A percentile compares a stretch with the other conserved stretches of the same genome.
These are phyloP conservation scores for Mentha longifolia DNA, from an alignment of 257 asterid genomes.

Conservation along the genomic window DNA sequence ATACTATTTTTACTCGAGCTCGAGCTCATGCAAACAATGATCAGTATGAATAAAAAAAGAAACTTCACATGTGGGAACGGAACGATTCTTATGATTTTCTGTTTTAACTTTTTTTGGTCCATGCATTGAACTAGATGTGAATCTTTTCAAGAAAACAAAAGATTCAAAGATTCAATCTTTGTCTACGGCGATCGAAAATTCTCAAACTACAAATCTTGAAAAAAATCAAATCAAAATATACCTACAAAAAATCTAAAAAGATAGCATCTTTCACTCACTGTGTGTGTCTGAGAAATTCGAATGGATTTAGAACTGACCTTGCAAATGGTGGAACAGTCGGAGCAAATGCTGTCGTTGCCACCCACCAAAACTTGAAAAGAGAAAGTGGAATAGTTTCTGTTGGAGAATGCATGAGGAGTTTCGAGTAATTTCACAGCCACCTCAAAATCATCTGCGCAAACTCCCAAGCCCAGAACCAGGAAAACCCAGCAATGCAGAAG, in stretches of 20 bases:
- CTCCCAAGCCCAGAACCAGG: conserved; percentile 44
- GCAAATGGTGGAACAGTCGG: conserved; percentile 64
- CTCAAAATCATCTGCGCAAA: conserved; percentile 39
- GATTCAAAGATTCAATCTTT: conserved; percentile 14
- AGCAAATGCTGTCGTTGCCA: conserved; percentile 52
- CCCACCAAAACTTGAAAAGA: conserved; percentile 54
- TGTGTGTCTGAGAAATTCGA: conserved; percentile 7
- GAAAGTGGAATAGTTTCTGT: conserved; percentile 59
- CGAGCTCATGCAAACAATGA: conserved; percentile 8
- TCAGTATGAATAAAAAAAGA: conserved; percentile 5
- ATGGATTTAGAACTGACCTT: conserved; percentile 57
- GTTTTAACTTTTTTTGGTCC: not conserved
- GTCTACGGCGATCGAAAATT: not conserved
- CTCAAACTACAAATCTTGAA: conserved; percentile 8
- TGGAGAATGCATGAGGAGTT: conserved; percentile 70
- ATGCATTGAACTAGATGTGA: conserved; percentile 29
- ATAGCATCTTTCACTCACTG: conserved; percentile 10
- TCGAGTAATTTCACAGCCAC: conserved; percentile 57
- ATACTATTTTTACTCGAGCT: not conserved
- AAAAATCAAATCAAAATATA: not conserved
- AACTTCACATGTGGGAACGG: conserved; percentile 14
- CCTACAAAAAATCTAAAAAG: conserved; percentile 11
- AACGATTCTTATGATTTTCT: no score
- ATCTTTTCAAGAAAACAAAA: conserved; percentile 20
- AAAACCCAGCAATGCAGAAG: conserved; percentile 47